A percentile compares a stretch with the other conserved stretches of the same genome.
These are phyloP conservation scores for Coemansia sp. DNA, from an alignment of 192 early-diverging fungal genomes.

Conservation along the genomic window DNA sequence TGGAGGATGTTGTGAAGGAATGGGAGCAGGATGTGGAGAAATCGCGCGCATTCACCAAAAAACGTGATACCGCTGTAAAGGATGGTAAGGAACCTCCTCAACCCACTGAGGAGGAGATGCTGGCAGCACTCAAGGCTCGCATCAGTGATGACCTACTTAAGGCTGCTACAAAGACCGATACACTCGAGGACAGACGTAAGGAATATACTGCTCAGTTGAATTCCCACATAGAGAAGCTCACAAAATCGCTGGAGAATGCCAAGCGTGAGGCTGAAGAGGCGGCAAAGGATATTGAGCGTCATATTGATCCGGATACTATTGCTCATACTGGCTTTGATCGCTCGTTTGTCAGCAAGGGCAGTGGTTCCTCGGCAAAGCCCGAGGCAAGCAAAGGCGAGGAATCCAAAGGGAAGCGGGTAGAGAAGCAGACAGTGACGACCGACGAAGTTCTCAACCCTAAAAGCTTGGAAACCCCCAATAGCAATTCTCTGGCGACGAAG, in stretches of 20 bases:
- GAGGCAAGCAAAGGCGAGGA: constrained; percentile 19
- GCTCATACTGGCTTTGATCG: constrained; percentile 64
- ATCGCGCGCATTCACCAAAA: constrained; percentile 51
- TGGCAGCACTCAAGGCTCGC: constrained; percentile 51
- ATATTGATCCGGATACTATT: constrained; percentile 70
- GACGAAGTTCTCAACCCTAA: constrained; percentile 65
- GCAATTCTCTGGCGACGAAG: constrained; percentile 13
- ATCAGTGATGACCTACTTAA: constrained; percentile 46
- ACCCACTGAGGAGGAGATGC: constrained; percentile 51
- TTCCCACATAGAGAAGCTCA: constrained; percentile 46
- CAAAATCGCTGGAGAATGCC: constrained; percentile 29
- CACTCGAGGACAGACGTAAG: constrained; percentile 26
- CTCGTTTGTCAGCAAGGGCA: constrained; percentile 55
- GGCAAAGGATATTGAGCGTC: constrained; percentile 62
- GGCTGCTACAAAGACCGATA: constrained; percentile 21
- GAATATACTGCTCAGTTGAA: constrained; percentile 46
- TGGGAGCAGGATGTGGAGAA: constrained; percentile 35
- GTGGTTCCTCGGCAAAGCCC: not conserved
- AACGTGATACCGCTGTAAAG: constrained; percentile 25
- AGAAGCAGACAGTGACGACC: constrained; percentile 58
- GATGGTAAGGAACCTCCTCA: constrained; percentile 19
- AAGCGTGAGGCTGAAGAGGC: constrained; percentile 59
- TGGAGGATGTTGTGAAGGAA: constrained; percentile 13
- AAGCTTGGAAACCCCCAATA: constrained; percentile 30
- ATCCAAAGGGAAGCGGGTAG: constrained; percentile 12